A percentile compares a stretch with the other conserved stretches of the same genome.
These are phyloP conservation scores for Aspergillus terreus DNA, from an alignment of 2,329 filamentous ascomycete genomes.

Conservation along the genomic window DNA sequence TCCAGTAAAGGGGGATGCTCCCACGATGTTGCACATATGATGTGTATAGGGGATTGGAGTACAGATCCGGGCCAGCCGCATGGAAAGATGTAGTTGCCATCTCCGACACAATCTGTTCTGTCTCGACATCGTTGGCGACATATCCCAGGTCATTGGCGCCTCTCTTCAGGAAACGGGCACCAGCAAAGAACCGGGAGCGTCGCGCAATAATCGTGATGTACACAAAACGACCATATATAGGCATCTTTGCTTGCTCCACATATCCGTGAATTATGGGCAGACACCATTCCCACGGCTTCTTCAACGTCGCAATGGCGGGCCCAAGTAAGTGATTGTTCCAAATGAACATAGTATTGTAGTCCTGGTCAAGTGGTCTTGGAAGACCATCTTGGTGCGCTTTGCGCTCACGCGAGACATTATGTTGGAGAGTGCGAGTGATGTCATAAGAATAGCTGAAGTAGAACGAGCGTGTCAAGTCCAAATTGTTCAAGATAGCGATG, in stretches of 20 bases:
- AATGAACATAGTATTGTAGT: constrained; percentile 94
- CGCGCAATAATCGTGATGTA: constrained; percentile 93
- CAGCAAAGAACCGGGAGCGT: constrained; percentile 88
- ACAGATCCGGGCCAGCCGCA: constrained; percentile 78
- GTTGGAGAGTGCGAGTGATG: constrained; percentile 84
- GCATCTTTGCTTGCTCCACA: constrained; percentile 82
- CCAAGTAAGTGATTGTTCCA: constrained; percentile 91
- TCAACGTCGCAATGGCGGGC: constrained; percentile 66
- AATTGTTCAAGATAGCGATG: constrained; percentile 79
- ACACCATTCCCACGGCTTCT: constrained; percentile 91
- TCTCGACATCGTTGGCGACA: constrained; percentile 98
- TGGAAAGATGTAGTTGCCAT: constrained; percentile 94
- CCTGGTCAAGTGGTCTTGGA: constrained; percentile 63
- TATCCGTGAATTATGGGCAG: constrained; percentile 93
- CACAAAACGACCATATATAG: constrained; percentile 80
- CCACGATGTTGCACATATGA: constrained; percentile 96
- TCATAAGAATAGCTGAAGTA: constrained; percentile 99
- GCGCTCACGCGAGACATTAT: constrained; percentile 83
- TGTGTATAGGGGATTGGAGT: constrained; percentile 85
- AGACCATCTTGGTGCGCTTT: constrained; percentile 64
- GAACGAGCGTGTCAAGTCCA: constrained; percentile 87
- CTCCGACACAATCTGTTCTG: constrained; percentile 96
- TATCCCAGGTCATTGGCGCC: constrained; percentile 93
- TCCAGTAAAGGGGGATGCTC: constrained; percentile 96
- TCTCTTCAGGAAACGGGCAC: constrained; percentile 88